Conservation (phyloP, 192 early-diverging fungal species). For the Podila epigama region DNA sequence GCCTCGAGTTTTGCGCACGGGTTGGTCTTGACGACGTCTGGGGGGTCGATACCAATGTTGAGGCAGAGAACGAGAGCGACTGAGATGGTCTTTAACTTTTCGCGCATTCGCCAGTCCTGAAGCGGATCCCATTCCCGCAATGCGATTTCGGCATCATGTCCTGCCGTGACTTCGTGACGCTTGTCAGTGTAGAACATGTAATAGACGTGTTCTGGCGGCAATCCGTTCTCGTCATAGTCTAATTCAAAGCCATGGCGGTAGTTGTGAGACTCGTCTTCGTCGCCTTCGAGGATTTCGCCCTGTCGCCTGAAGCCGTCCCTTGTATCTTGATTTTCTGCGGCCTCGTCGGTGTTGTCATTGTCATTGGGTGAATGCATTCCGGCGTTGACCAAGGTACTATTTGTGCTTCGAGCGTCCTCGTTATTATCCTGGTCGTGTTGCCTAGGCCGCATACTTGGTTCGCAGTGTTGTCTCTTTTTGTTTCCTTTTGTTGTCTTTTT, state of each 20-base stretch:
- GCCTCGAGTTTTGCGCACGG: constrained; percentile 92
- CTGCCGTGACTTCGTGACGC: constrained; percentile 55
- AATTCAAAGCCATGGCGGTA: constrained; percentile 61
- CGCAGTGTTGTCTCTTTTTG: background rate
- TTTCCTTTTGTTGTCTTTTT: background rate
- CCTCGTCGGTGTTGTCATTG: constrained; percentile 24
- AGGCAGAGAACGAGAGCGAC: constrained; percentile 91
- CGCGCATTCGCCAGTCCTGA: constrained; percentile 65
- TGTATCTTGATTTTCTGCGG: background rate
- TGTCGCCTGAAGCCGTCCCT: constrained; percentile 24
- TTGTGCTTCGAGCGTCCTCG: constrained; percentile 62
- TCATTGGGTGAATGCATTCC: constrained; percentile 50
- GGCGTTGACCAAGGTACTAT: constrained; percentile 61
- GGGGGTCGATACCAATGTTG: constrained; percentile 95
- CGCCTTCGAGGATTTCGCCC: constrained; percentile 19
- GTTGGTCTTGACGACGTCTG: constrained; percentile 87
- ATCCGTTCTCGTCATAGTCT: constrained; percentile 57
- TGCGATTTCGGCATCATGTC: constrained; percentile 41
- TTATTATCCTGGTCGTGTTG: constrained; percentile 48
- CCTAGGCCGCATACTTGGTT: constrained; percentile 26
- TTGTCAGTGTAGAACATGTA: constrained; percentile 66
- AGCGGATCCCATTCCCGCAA: constrained; percentile 42
- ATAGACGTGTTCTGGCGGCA: constrained; percentile 48
- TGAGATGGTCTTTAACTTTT: constrained; percentile 81
- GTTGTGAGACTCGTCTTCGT: constrained; percentile 28